phyloP scores from a whole-genome alignment of 2,329 filamentous ascomycete species.

The Nectriaceae sp. region DNA sequence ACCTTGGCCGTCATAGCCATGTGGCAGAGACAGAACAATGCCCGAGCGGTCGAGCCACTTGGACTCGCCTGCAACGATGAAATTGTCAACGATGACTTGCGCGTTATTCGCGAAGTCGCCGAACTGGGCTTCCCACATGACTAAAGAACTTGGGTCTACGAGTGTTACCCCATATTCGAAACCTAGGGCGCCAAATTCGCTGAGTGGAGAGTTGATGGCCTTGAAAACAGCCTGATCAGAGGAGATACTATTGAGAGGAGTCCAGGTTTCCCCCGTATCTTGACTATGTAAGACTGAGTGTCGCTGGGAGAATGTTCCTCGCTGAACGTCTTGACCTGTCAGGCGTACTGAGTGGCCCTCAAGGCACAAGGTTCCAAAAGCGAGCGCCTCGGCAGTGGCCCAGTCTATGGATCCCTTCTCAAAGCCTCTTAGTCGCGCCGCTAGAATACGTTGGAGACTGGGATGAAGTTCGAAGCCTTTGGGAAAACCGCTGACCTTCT shows the following conservation, averaged over 20 bases:
- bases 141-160: slow-evolving; percentile 90
- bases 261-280: slow-evolving; percentile 87
- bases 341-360: slow-evolving; percentile 96
- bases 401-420: slow-evolving; percentile 92
- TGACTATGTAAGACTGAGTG: slow-evolving; percentile 97
- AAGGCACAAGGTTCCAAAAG: slow-evolving; percentile 84
- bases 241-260: slow-evolving; percentile 82
- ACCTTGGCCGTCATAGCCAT: slow-evolving; percentile 97
- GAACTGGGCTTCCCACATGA: slow-evolving; percentile 99
- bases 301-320: slow-evolving; percentile 97
- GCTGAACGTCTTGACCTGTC: slow-evolving; percentile 97
- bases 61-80: slow-evolving; percentile 91
- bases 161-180: slow-evolving; percentile 99
- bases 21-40: slow-evolving; percentile 90
- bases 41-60: slow-evolving; percentile 99
- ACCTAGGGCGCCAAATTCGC: slow-evolving; percentile 71
- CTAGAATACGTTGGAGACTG: slow-evolving; percentile 93
- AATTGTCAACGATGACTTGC: slow-evolving; percentile 97
- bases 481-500: slow-evolving; percentile 74
- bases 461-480: slow-evolving; percentile 86
- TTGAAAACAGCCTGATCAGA: slow-evolving; percentile 91
- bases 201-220: slow-evolving; percentile 92
- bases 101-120: slow-evolving; percentile 99
- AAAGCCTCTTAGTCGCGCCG: slow-evolving; percentile 84
- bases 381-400: slow-evolving; percentile 92